Base-by-base conservation (phyloP, 1,284 basidiomycete genomes). In the Entoloma clypeatum region DNA sequence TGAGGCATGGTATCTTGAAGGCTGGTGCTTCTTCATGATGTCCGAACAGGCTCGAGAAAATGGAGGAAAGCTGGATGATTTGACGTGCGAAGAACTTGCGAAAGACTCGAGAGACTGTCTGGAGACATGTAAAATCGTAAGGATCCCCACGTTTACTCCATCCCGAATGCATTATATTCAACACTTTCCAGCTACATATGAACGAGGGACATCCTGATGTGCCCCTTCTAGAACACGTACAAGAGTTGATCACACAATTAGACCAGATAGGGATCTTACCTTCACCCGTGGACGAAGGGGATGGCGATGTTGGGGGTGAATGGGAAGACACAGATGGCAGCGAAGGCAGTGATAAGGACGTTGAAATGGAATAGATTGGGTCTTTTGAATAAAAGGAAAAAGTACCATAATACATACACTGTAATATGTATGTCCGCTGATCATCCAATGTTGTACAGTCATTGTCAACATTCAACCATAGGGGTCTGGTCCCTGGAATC, bases 1-100 rank as follows among this genome's bases (percentile, higher is more conserved):
- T 5, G 92, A 95, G 56, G 90, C 86, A 3, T 94, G 92, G 78
- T 96, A 96, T 61, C 75, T 95, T n/a, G 88, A 93, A 60, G 93
- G 92, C 39, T 94, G 92, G 90, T 86, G 88, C 45, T 92, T 91
- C 72, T 91, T 82, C 67, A 68, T 94, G 29, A 79, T 83, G 75
- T 74, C 77, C 0, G 81, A 87, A 56, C 73, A 78, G 45, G 75
- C 76, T 11, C 72, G 75, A 45, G 78, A 80, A 48, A 72, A 62
- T 22, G 76, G 72, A n/a, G 72, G 68, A 10, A 74, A 71, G 28
- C 62, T 79, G 3, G 79, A 79, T 39, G 78, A 75, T 8, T 56
- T 88, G 43, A 72, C 74, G 4, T 86, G 83, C 75, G 74, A 84
- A 56, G 91, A 94, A 49, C 80, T 93, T 44, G 87, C 81, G 22